Percentiles rank a stretch among this genome's conserved stretches.
phyloP scores from a whole-genome alignment of 2,329 filamentous ascomycete species.

The Pseudophaeomoniella oleicola region DNA sequence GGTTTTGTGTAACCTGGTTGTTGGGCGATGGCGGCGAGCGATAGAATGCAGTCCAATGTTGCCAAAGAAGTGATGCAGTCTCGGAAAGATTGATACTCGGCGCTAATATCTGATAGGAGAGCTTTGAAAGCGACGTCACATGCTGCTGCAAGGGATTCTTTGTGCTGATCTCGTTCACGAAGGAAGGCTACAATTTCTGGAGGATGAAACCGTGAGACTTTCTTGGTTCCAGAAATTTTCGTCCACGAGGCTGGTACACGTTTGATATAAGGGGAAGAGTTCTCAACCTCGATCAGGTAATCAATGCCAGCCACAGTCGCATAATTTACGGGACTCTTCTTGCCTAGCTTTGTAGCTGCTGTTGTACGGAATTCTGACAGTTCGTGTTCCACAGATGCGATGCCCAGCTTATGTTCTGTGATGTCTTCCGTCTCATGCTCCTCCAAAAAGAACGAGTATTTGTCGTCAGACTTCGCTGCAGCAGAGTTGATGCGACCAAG shows the following conservation, averaged over 20 bases:
- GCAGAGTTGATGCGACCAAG: conserved; percentile 74
- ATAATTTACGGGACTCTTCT: conserved; percentile 57
- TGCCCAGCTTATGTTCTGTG: conserved; percentile 74
- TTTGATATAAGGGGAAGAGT: conserved; percentile 54
- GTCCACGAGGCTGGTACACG: conserved; percentile 85
- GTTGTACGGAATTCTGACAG: conserved; percentile 60
- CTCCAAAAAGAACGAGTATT: conserved; percentile 85
- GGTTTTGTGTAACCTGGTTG: conserved; percentile 84
- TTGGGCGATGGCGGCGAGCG: conserved; percentile 66
- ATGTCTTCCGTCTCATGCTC: conserved; percentile 80
- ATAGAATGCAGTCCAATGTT: conserved; percentile 77
- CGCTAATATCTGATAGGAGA: conserved; percentile 58
- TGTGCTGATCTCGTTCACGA: conserved; percentile 82
- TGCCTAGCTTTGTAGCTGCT: conserved; percentile 58
- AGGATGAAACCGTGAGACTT: conserved; percentile 82
- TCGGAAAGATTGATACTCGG: conserved; percentile 78
- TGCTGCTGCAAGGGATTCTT: conserved; percentile 79
- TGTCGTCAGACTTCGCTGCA: conserved; percentile 76
- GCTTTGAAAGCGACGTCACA: conserved; percentile 70
- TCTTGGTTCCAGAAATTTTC: conserved; percentile 91
- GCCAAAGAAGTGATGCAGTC: conserved; percentile 79
- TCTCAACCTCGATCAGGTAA: conserved; percentile 84
- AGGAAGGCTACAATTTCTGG: conserved; percentile 75
- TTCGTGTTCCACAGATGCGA: conserved; percentile 82
- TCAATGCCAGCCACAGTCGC: conserved; percentile 81